A percentile compares a stretch with the other conserved stretches of the same genome.
phyloP scores from a whole-genome alignment of 179 eudicot species.

The Vitellaria paradoxa region DNA sequence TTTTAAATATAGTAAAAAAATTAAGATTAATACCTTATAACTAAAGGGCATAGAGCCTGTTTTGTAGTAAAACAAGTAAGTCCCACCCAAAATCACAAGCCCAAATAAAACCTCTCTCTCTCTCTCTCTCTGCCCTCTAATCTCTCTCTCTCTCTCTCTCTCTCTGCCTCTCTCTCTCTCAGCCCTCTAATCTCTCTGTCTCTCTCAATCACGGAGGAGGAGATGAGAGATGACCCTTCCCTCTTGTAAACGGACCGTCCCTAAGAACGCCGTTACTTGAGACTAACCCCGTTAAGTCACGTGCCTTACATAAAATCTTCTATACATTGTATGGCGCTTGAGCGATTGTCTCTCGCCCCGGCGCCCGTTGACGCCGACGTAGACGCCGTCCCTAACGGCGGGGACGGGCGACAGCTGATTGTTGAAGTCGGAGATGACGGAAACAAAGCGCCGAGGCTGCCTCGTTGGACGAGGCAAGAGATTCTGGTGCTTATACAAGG shows the following conservation, averaged over 20 bases:
- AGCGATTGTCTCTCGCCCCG: constrained; percentile 24
- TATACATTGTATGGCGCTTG: constrained; percentile 20
- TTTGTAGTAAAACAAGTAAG: not conserved
- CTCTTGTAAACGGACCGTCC: constrained; percentile 6
- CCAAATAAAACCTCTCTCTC: not conserved
- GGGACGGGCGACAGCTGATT: not conserved
- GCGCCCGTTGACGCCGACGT: constrained; percentile 16
- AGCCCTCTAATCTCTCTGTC: not conserved
- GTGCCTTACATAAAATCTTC: constrained; percentile 15
- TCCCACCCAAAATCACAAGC: not conserved
- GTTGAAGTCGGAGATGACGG: constrained; percentile 26
- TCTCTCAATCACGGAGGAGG: not conserved
- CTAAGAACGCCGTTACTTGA: constrained; percentile 22
- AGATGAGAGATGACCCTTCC: not conserved
- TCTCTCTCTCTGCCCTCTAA: constrained; percentile 6
- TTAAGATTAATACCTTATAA: too few relatives aligned
- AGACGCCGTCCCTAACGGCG: constrained; percentile 13
- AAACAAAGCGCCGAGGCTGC: constrained; percentile 49
- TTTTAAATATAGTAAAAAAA: too few relatives aligned
- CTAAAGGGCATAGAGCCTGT: not conserved
- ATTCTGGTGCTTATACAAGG: constrained; percentile 78
- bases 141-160: not conserved
- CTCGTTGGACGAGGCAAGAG: constrained; percentile 79
- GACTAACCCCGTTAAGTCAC: constrained; percentile 25
- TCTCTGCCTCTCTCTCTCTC: constrained; percentile 8